Evolutionary conservation across 495 filamentous ascomycete genomes (phyloP).

Genomic region (Penicillium atrosanguineum): DNA sequence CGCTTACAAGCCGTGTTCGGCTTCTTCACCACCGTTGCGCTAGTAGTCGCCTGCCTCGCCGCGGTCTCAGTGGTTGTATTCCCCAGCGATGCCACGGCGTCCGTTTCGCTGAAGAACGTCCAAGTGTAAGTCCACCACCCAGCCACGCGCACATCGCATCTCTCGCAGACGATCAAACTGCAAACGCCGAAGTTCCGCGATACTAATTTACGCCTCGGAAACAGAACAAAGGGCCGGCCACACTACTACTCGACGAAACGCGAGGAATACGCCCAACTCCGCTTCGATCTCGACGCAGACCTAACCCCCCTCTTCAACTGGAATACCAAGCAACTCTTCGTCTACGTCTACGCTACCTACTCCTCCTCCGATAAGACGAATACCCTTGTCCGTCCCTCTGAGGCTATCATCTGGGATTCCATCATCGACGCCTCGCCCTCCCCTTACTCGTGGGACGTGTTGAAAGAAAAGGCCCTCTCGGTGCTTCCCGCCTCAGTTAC

Average conservation of each 20-base stretch:
- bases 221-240: conserved; percentile 79
- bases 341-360: conserved; percentile 89
- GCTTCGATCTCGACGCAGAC: conserved; percentile 88
- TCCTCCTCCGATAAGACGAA: conserved; percentile 48
- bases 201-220: neutral
- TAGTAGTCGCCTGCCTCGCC: conserved; percentile 72
- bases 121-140: conserved; percentile 67
- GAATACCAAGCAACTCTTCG: conserved; percentile 99
- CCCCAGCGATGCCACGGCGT: conserved; percentile 60
- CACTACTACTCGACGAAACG: conserved; percentile 91
- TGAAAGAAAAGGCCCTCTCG: conserved; percentile 26
- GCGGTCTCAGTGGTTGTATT: conserved; percentile 74
- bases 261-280: conserved; percentile 92
- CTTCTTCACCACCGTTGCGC: conserved; percentile 94
- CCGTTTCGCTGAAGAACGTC: conserved; percentile 69
- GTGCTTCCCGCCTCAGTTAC: conserved; percentile 13
- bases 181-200: neutral
- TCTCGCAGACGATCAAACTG: too few relatives aligned
- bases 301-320: conserved; percentile 92
- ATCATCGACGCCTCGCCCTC: conserved; percentile 76
- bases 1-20: conserved; percentile 91
- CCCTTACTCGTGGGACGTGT: conserved; percentile 47
- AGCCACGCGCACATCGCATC: neutral
- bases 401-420: conserved; percentile 91
- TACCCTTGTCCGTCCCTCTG: conserved; percentile 42